Base-by-base conservation (phyloP, 768 basidiomycete genomes). In the Tubosaeta sp. region DNA sequence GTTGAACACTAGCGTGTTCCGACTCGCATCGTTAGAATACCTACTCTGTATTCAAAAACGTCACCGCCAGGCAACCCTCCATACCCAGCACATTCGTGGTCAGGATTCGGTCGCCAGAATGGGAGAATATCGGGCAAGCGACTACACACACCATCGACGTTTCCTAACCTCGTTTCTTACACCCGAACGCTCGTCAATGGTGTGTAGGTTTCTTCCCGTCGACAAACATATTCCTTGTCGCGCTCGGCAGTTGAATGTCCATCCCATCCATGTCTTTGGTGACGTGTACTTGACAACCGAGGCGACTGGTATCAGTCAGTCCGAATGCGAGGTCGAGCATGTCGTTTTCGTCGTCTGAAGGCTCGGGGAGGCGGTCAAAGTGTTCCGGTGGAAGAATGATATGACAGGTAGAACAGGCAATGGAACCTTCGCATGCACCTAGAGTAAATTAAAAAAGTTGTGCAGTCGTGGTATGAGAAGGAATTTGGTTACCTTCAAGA, bases 241-340 rank as follows among this genome's bases (percentile, higher is more conserved):
- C 95, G 19, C 87, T 77, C 1, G 95, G 95, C 19, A 99, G 73
- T 11, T 76, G 88, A n/a, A 85, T 88, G 0, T 79, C 81, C 66
- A 95, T 84, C 22, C 91, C 94, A 63, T 97, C 88, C 59, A 97
- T 68, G 45, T 89, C 89, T 51, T 75, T 82, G 10, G 86, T 91
- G 27, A 99, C 69, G 48, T 84, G 69, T 66, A 89, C 85, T 65
- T 89, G 88, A 63, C 88, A 89, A 0, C 88, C 88, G 17, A 91
- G 72, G 10, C 84, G 76, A 56, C 88, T 95, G 59, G 95, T 97
- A 63, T 97, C 95, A 1, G 93, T 95, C 48, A 98, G 76, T 0
- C 92, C 97, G 62, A 97, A 98, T 4, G 95, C 95, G 80, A 98
- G 91, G 69, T 97, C 95, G 35, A 99, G 80, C 92, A 95, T 94